Conservation (phyloP, 75 land plant genomes). For the Pinus taeda region DNA sequence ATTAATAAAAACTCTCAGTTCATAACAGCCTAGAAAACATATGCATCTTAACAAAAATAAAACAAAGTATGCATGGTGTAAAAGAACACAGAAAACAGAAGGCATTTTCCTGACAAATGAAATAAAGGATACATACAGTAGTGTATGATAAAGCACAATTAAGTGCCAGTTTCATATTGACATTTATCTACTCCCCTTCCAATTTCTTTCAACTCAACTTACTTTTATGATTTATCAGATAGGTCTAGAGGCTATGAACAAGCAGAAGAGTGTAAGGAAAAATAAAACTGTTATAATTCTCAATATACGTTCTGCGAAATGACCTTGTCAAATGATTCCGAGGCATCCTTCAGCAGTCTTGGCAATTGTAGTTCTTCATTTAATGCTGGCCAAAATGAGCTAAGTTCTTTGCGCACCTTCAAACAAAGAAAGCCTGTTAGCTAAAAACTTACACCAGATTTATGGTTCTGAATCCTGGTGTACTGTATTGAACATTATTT, state of each 20-base stretch:
- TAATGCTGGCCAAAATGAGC: constrained; percentile 55
- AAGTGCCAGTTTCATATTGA: background rate
- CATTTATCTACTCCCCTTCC: background rate
- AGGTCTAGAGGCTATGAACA: background rate
- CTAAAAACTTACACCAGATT: background rate
- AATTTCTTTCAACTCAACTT: background rate
- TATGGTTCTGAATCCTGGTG: background rate
- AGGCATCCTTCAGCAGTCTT: constrained; percentile 6
- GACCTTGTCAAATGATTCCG: background rate
- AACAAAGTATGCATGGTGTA: background rate
- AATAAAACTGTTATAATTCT: background rate
- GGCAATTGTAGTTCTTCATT: constrained; percentile 33
- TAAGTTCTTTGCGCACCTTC: constrained; percentile 63
- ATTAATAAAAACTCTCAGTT: background rate
- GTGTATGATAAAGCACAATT: background rate
- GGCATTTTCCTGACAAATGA: background rate
- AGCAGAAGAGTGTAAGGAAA: background rate
- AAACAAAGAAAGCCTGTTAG: constrained; percentile 3
- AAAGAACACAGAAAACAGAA: background rate
- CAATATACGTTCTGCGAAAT: background rate
- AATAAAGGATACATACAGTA: background rate
- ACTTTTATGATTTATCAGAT: background rate
- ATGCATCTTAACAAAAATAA: too few species aligned
- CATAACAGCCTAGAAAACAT: too few species aligned
- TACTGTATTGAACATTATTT: background rate